These are phyloP conservation scores for Scedosporium apiospermum DNA, from an alignment of 2,329 filamentous ascomycete species.

Conservation along the genomic window DNA sequence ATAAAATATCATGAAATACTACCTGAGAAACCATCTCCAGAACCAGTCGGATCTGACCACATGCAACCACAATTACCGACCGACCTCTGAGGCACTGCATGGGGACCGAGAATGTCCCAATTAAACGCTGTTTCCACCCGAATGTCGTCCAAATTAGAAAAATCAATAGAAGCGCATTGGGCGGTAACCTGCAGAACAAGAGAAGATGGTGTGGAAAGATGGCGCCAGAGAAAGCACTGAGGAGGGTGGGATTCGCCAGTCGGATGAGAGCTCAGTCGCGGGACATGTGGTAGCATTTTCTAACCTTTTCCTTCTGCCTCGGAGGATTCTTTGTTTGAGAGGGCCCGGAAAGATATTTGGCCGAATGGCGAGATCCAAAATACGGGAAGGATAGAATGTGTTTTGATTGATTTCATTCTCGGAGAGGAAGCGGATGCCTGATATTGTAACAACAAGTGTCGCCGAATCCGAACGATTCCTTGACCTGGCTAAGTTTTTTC, in stretches of 20 bases:
- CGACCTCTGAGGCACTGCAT: neutral
- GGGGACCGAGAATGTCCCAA: neutral
- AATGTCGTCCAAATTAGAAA: constrained; percentile 1
- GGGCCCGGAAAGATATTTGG: neutral
- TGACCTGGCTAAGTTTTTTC: neutral
- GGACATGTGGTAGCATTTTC: neutral
- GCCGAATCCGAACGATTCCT: neutral
- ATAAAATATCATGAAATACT: too few species aligned
- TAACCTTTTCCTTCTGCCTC: neutral
- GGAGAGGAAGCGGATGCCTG: neutral
- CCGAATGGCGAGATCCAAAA: neutral
- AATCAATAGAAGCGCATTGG: constrained; percentile 1
- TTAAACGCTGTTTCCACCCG: neutral
- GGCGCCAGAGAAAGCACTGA: neutral
- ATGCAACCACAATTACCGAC: neutral
- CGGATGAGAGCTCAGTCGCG: neutral
- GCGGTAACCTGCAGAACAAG: neutral
- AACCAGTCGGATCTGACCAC: too few species aligned
- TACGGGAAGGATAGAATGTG: neutral
- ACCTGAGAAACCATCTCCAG: too few species aligned
- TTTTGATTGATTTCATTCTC: neutral
- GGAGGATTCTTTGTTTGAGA: neutral
- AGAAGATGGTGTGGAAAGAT: neutral
- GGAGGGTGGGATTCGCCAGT: neutral
- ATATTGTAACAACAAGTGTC: neutral